Conservation (phyloP, 192 early-diverging fungal genomes). For the Borealophlyctis nickersoniae region DNA sequence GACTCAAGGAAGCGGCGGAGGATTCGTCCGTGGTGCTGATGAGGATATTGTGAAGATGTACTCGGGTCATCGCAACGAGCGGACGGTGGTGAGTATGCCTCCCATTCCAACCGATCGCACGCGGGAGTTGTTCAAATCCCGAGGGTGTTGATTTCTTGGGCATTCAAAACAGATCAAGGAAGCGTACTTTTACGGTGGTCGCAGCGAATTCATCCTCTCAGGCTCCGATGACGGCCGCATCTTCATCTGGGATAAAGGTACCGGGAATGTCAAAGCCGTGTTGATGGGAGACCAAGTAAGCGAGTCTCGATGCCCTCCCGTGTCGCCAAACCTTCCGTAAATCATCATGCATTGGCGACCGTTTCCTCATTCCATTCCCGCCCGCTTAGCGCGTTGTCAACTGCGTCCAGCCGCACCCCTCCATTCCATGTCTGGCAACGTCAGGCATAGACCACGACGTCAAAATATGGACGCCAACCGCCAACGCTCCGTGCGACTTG, state of each 20-base stretch:
- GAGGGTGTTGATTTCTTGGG: too few species aligned
- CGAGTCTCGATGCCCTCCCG: too few species aligned
- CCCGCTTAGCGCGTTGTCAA: constrained; percentile 1
- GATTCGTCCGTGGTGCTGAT: background rate
- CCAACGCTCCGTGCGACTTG: background rate
- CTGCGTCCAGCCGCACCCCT: constrained; percentile 7
- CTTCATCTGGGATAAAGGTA: constrained; percentile 1
- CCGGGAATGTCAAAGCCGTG: background rate
- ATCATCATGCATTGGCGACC: too few species aligned
- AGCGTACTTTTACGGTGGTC: constrained; percentile 1
- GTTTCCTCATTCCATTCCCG: too few species aligned
- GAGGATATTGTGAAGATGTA: background rate
- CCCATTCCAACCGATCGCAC: too few species aligned
- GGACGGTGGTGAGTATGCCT: background rate
- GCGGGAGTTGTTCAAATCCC: too few species aligned
- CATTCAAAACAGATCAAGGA: constrained; percentile 7
- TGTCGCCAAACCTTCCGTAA: too few species aligned
- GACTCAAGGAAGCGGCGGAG: too few species aligned
- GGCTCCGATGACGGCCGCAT: constrained; percentile 4
- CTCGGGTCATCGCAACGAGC: background rate
- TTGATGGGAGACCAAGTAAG: constrained; percentile 8
- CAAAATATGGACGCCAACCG: constrained; percentile 8
- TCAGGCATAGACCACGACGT: constrained; percentile 4
- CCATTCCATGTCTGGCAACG: background rate
- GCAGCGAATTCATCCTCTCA: background rate